Conservation (phyloP, 345 rosid species). For the Salix koriyanagi region DNA sequence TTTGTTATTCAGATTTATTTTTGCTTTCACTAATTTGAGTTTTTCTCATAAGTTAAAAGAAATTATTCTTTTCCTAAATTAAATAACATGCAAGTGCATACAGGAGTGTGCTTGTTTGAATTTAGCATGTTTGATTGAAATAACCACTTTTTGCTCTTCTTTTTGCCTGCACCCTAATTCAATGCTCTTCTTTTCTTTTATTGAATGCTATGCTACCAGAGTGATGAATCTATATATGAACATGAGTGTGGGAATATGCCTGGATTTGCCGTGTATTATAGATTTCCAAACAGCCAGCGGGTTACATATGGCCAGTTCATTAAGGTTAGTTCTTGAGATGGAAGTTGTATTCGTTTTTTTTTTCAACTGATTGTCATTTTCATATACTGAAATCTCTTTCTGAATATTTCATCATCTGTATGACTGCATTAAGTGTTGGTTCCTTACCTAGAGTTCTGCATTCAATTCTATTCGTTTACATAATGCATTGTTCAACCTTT, state of each 20-base stretch:
- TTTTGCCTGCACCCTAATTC: conserved; percentile 6
- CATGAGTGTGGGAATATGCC: conserved; percentile 98
- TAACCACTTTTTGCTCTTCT: background rate
- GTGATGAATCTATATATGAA: conserved; percentile 93
- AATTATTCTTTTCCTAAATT: background rate
- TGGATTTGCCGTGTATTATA: conserved; percentile 96
- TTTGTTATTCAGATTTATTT: background rate
- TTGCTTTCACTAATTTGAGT: background rate
- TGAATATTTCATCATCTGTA: background rate
- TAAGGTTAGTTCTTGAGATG: conserved; percentile 55
- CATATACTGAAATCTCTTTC: background rate
- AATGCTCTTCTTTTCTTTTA: background rate
- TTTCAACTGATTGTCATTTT: background rate
- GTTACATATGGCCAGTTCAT: conserved; percentile 97
- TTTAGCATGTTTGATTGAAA: background rate
- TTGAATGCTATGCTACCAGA: conserved; percentile 43
- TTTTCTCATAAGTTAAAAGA: background rate
- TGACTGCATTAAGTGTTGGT: background rate
- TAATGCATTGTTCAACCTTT: background rate
- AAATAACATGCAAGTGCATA: background rate
- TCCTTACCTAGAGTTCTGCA: background rate
- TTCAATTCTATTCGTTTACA: background rate
- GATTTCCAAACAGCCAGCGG: conserved; percentile 94
- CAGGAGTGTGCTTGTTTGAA: background rate
- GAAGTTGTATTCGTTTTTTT: background rate